Percentiles rank a stretch among this genome's conserved stretches.
These are phyloP conservation scores for Ophiostoma ips DNA, from an alignment of 2,329 filamentous ascomycete species.

Conservation along the genomic window DNA sequence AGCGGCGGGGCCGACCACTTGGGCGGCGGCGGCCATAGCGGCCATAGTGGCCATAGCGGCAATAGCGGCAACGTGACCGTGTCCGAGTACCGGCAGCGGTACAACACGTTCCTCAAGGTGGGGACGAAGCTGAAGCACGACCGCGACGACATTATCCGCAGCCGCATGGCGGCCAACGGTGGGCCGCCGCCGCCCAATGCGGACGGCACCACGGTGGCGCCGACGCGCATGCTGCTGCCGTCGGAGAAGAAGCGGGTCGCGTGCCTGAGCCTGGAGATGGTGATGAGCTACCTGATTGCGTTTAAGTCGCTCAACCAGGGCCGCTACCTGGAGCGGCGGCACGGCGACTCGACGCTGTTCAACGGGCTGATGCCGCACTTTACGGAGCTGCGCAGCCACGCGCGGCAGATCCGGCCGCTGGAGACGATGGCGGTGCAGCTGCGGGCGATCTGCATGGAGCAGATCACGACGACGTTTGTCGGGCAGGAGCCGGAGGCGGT, in stretches of 20 bases:
- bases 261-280: conserved; percentile 33
- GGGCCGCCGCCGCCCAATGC: conserved; percentile 7
- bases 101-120: conserved; percentile 15
- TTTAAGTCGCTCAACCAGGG: conserved; percentile 36
- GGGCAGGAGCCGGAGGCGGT: conserved; percentile 21
- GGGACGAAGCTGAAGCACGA: conserved; percentile 41
- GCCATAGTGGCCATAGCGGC: conserved; percentile 22
- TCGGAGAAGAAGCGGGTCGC: conserved; percentile 27
- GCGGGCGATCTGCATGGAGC: conserved; percentile 30
- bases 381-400: conserved; percentile 26
- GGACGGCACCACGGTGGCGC: conserved; percentile 6
- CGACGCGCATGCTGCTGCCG: conserved; percentile 12
- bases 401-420: conserved; percentile 22
- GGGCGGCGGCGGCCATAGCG: conserved; percentile 17
- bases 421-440: conserved; percentile 30
- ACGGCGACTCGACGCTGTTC: conserved; percentile 29
- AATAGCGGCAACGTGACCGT: neutral
- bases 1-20: conserved; percentile 12
- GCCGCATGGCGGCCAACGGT: conserved; percentile 11
- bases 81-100: neutral
- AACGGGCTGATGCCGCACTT: conserved; percentile 31
- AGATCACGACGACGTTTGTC: conserved; percentile 20
- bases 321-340: conserved; percentile 29
- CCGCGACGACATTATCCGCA: conserved; percentile 31
- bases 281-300: conserved; percentile 38